These are phyloP conservation scores for Penicillium arizonense DNA, from an alignment of 495 filamentous ascomycete species.

Conservation along the genomic window DNA sequence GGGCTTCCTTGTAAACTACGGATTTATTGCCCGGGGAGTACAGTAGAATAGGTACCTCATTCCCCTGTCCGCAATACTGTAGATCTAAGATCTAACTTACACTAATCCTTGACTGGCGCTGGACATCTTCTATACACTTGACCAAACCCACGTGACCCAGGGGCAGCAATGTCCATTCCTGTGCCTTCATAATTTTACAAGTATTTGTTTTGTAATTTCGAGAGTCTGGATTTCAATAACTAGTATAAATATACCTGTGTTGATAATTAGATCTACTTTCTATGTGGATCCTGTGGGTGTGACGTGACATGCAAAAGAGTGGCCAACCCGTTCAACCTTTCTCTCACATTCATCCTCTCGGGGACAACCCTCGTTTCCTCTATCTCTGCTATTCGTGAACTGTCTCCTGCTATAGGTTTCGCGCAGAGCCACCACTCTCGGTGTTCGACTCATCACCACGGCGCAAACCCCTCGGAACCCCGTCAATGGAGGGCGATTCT, in stretches of 20 bases:
- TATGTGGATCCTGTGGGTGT: constrained; percentile 19
- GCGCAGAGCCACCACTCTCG: constrained; percentile 1
- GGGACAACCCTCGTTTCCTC: not conserved
- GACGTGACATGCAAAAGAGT: constrained; percentile 19
- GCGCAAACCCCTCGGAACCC: constrained; percentile 1
- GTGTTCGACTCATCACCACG: not conserved
- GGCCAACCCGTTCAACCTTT: constrained; percentile 3
- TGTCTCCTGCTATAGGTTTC: not conserved
- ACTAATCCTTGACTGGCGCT: too few species aligned
- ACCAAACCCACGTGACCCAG: not conserved
- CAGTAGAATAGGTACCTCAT: too few species aligned
- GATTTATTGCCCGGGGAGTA: too few species aligned
- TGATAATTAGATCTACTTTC: constrained; percentile 9
- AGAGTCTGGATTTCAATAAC: not conserved
- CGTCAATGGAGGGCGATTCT: constrained; percentile 35
- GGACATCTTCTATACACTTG: not conserved
- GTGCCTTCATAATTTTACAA: not conserved
- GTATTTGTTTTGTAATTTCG: not conserved
- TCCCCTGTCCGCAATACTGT: too few species aligned
- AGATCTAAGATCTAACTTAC: too few species aligned
- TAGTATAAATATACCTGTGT: too few species aligned
- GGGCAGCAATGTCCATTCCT: not conserved
- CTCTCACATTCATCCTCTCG: not conserved
- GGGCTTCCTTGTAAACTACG: too few species aligned
- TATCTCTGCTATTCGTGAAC: not conserved